These are phyloP conservation scores for Albizia julibrissin DNA, from an alignment of 306 rosid species.

Conservation along the genomic window DNA sequence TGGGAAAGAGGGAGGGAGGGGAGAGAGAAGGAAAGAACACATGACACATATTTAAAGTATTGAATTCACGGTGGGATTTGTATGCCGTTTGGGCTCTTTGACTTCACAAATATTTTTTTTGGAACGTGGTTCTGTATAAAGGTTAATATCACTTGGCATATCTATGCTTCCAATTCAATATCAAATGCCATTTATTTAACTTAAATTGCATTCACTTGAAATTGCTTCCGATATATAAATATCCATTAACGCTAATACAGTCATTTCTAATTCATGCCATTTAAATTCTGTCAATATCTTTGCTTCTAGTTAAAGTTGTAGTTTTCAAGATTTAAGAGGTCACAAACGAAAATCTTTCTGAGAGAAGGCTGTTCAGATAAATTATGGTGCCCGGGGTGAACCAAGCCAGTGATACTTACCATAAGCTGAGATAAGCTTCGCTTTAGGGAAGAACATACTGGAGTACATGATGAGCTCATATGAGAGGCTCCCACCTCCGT, in stretches of 20 bases:
- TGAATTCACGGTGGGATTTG: background rate
- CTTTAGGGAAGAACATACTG: constrained; percentile 58
- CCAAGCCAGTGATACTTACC: constrained; percentile 50
- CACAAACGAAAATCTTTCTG: background rate
- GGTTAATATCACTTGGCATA: background rate
- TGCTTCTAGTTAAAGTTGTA: background rate
- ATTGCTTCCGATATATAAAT: constrained; percentile 5
- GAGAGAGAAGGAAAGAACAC: too few relatives aligned
- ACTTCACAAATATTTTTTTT: background rate
- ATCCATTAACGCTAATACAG: background rate
- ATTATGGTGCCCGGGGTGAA: background rate
- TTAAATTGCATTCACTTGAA: background rate
- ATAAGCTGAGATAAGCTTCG: constrained; percentile 90
- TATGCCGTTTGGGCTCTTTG: background rate
- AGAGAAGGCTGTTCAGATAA: background rate
- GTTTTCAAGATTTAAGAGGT: background rate
- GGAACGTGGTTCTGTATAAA: background rate
- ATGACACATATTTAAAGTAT: background rate
- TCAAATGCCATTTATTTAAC: background rate
- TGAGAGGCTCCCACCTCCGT: constrained; percentile 92
- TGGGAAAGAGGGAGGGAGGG: too few relatives aligned
- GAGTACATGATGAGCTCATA: constrained; percentile 57
- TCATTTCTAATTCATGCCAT: background rate
- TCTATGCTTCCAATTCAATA: background rate
- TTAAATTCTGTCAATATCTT: background rate